phyloP scores from a whole-genome alignment of 176 grass and related monocot genomes.

The Elymus sibiricus region DNA sequence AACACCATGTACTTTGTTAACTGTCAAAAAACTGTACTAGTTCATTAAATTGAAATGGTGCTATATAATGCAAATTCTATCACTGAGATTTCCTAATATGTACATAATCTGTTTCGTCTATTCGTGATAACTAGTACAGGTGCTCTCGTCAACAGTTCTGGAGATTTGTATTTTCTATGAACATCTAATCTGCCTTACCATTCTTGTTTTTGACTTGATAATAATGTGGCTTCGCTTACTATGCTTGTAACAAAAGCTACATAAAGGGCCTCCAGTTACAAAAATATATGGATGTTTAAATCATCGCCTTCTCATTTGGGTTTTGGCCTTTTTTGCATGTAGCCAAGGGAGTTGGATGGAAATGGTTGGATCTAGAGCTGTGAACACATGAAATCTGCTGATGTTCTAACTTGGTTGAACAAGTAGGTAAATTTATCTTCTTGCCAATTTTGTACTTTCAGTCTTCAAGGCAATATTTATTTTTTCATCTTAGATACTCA shows the following conservation, averaged over 20 bases:
- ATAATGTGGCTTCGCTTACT: not conserved
- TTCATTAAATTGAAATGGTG: too few relatives aligned
- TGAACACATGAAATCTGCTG: not conserved
- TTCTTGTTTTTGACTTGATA: not conserved
- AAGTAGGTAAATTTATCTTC: not conserved
- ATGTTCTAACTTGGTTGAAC: not conserved
- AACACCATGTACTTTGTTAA: too few relatives aligned
- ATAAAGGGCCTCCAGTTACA: too few relatives aligned
- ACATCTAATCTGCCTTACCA: not conserved
- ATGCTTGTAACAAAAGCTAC: not conserved
- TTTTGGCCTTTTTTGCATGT: not conserved
- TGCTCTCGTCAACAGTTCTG: too few relatives aligned
- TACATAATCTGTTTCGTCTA: too few relatives aligned
- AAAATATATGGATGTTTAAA: not conserved
- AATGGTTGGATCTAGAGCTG: not conserved
- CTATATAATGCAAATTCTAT: too few relatives aligned
- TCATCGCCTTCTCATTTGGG: not conserved
- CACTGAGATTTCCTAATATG: too few relatives aligned
- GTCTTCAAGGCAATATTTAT: too few relatives aligned
- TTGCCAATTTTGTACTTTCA: not conserved
- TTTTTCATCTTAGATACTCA: not conserved
- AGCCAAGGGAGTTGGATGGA: not conserved
- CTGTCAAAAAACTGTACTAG: too few relatives aligned
- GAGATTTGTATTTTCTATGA: not conserved
- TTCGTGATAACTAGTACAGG: too few relatives aligned